phyloP scores from a whole-genome alignment of 148 eudicot species.

The Dysphania ambrosioides region DNA sequence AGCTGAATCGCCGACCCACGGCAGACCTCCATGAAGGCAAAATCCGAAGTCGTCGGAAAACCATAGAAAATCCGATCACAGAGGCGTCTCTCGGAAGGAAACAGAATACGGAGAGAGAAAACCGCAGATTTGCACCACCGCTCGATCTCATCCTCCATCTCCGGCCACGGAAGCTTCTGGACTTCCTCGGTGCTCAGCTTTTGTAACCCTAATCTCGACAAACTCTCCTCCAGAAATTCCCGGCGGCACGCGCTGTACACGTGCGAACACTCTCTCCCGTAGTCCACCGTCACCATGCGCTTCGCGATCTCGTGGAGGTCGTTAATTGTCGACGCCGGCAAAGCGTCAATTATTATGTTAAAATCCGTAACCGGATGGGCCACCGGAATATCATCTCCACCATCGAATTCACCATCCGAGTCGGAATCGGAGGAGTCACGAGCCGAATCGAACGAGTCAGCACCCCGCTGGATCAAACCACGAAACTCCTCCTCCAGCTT shows the following conservation, averaged over 20 bases:
- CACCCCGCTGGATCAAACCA: constrained; percentile 45
- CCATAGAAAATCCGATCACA: constrained; percentile 84
- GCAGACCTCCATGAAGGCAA: constrained; percentile 92
- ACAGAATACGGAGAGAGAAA: constrained; percentile 62
- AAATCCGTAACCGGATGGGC: constrained; percentile 66
- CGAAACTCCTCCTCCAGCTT: constrained; percentile 73
- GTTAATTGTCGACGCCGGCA: constrained; percentile 60
- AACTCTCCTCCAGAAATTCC: constrained; percentile 76
- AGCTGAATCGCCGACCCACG: constrained; percentile 74
- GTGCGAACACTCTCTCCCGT: constrained; percentile 68
- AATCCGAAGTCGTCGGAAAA: constrained; percentile 53
- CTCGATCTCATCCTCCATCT: constrained; percentile 78
- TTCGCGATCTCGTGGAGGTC: constrained; percentile 72
- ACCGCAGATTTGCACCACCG: constrained; percentile 70
- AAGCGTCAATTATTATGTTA: constrained; percentile 65
- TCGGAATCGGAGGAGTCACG: constrained; percentile 29
- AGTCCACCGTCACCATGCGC: constrained; percentile 73
- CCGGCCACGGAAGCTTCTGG: constrained; percentile 69
- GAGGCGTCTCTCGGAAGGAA: constrained; percentile 79
- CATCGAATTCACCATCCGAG: constrained; percentile 29
- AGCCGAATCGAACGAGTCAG: constrained; percentile 42
- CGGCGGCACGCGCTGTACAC: constrained; percentile 64
- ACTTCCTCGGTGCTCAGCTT: constrained; percentile 72
- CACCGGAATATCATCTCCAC: constrained; percentile 54
- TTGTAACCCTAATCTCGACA: constrained; percentile 73